These are phyloP conservation scores for Boletus sp. DNA, from an alignment of 768 basidiomycete species.

Conservation along the genomic window DNA sequence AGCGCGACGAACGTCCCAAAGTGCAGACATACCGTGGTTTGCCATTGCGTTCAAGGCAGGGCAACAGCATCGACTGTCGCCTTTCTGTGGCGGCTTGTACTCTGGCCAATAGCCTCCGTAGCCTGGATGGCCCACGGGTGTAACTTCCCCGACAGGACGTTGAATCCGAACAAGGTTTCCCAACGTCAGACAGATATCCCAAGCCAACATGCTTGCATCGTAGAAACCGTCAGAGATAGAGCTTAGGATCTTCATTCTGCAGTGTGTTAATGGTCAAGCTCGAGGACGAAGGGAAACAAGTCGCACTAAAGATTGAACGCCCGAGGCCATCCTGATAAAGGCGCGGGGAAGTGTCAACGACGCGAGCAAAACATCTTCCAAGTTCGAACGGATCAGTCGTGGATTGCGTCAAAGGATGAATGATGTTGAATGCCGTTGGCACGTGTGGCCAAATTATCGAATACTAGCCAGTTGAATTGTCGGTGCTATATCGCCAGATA, in stretches of 20 bases:
- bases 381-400: neutral
- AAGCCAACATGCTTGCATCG: neutral
- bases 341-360: neutral
- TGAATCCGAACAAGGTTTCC: conserved; percentile 12
- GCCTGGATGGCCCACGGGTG: conserved; percentile 51
- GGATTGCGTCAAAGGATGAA: neutral
- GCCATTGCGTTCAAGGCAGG: conserved; percentile 77
- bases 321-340: conserved; percentile 4
- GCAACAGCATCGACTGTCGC: conserved; percentile 69
- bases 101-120: conserved; percentile 66
- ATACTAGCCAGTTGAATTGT: neutral
- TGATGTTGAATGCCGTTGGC: neutral
- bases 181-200: conserved; percentile 15
- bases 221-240: conserved; percentile 3
- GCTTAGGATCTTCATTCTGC: conserved; percentile 9
- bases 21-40: conserved; percentile 65
- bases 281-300: neutral
- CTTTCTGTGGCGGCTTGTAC: conserved; percentile 53
- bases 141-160: conserved; percentile 50
- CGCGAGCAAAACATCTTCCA: neutral
- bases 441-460: neutral
- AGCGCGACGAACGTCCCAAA: conserved; percentile 37
- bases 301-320: neutral
- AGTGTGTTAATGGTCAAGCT: neutral
- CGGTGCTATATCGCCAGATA: neutral